phyloP scores from a whole-genome alignment of 495 filamentous ascomycete genomes.

The Lasiosphaeris hirsuta region DNA sequence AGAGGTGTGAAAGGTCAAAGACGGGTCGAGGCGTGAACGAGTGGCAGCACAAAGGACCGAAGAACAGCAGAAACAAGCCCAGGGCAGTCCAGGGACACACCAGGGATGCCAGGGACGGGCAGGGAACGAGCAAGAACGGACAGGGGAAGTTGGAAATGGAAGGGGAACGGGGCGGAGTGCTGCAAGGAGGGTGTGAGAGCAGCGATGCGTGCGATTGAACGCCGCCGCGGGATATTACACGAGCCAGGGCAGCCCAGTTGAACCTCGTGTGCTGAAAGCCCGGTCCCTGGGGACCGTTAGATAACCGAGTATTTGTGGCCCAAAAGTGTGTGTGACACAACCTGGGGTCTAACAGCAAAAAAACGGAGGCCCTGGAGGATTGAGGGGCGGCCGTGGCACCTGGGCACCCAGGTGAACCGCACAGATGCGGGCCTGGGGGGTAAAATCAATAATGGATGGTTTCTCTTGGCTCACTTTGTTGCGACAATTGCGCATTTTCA shows the following conservation, averaged over 20 bases:
- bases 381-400: conserved; percentile 3
- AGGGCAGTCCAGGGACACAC: not conserved
- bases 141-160: conserved; percentile 25
- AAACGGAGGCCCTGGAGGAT: not conserved
- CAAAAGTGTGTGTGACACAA: not conserved
- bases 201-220: conserved; percentile 14
- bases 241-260: conserved; percentile 19
- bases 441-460: conserved; percentile 4
- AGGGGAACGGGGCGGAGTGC: conserved; percentile 30
- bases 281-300: conserved; percentile 6
- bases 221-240: conserved; percentile 31
- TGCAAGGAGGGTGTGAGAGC: conserved; percentile 31
- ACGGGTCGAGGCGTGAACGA: conserved; percentile 11
- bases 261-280: conserved; percentile 3
- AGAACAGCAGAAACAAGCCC: conserved; percentile 9
- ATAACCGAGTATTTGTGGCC: not conserved
- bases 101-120: conserved; percentile 12
- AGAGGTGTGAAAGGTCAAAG: conserved; percentile 22
- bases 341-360: conserved; percentile 4
- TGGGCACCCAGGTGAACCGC: not conserved
- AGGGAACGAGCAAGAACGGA: conserved; percentile 15
- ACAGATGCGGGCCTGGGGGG: conserved; percentile 12
- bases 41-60: conserved; percentile 15
- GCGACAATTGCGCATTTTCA: not conserved
- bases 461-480: not conserved